phyloP scores from a whole-genome alignment of 352 stramenopile species.

The Phytophthora sp. region DNA sequence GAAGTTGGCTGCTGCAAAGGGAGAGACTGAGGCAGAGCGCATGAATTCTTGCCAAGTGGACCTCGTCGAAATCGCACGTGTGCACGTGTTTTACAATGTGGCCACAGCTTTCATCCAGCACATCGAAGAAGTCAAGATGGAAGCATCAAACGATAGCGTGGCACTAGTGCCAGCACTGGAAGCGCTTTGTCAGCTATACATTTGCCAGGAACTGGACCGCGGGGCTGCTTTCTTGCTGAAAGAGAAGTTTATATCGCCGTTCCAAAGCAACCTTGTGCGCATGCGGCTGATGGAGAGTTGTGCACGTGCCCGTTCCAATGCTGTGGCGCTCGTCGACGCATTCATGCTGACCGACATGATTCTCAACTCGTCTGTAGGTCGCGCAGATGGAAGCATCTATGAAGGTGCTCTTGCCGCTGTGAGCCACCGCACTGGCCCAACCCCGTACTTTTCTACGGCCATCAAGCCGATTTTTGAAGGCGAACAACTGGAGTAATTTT shows the following conservation, averaged over 20 bases:
- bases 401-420: constrained; percentile 59
- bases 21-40: constrained; percentile 43
- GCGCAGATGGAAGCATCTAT: constrained; percentile 77
- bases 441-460: constrained; percentile 57
- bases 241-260: constrained; percentile 59
- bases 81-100: constrained; percentile 83
- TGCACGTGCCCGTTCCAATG: constrained; percentile 53
- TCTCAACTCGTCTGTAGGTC: constrained; percentile 75
- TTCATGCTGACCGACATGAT: constrained; percentile 78
- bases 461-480: constrained; percentile 76
- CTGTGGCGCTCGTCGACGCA: constrained; percentile 72
- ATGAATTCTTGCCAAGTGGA: constrained; percentile 82
- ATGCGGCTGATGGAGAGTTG: constrained; percentile 49
- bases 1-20: constrained; percentile 35
- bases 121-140: constrained; percentile 50
- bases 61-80: constrained; percentile 67
- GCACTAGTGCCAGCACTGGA: constrained; percentile 59
- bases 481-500: constrained; percentile 42
- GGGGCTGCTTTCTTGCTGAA: constrained; percentile 63
- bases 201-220: constrained; percentile 73
- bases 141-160: constrained; percentile 2
- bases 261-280: constrained; percentile 59
- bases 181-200: constrained; percentile 77
- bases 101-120: constrained; percentile 63
- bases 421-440: constrained; percentile 37